phyloP scores from a whole-genome alignment of 2,329 filamentous ascomycete species.

The Alternaria triticina region DNA sequence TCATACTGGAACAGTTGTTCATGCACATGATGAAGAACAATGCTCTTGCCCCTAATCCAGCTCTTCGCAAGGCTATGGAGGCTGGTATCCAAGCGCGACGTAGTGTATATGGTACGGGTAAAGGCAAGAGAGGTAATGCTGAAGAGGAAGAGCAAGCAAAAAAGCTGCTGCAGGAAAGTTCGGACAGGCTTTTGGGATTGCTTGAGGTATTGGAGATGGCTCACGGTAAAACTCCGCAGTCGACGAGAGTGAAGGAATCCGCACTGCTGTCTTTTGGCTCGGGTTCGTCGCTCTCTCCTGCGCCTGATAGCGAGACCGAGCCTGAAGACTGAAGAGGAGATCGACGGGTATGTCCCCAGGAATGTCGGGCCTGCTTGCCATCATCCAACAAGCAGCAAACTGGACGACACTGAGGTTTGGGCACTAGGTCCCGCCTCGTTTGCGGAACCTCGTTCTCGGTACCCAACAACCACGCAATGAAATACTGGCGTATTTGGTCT shows the following conservation, averaged over 20 bases:
- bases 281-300: conserved; percentile 30
- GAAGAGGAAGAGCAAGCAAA: conserved; percentile 47
- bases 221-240: conserved; percentile 15
- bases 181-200: conserved; percentile 42
- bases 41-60: conserved; percentile 24
- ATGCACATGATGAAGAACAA: conserved; percentile 37
- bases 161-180: conserved; percentile 42
- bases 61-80: conserved; percentile 56
- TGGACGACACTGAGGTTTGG: not conserved
- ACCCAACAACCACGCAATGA: not conserved
- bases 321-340: not conserved
- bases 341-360: not conserved
- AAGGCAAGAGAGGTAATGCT: conserved; percentile 51
- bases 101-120: conserved; percentile 52
- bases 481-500: not conserved
- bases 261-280: conserved; percentile 27
- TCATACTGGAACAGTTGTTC: conserved; percentile 44
- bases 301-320: conserved; percentile 31
- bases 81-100: conserved; percentile 60
- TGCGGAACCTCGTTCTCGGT: not conserved
- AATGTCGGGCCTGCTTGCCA: not conserved
- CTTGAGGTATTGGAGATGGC: conserved; percentile 42
- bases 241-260: not conserved
- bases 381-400: not conserved
- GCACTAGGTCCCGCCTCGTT: not conserved